Base-by-base conservation (phyloP, 2,329 filamentous ascomycete species). In the Cryphonectria naterciae region DNA sequence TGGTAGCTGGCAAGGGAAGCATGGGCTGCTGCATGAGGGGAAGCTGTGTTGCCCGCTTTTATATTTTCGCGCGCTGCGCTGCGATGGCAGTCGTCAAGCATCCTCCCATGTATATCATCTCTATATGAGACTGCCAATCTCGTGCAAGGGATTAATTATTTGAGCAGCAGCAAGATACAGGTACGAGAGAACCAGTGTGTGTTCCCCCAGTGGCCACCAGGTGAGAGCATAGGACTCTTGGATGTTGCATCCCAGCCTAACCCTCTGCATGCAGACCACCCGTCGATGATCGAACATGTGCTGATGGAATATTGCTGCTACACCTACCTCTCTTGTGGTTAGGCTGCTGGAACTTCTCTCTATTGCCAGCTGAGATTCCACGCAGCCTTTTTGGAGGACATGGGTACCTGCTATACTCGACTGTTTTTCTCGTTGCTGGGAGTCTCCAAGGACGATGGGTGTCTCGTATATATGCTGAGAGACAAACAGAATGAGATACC, bases 11-110 rank as follows among this genome's bases (percentile, higher is more conserved):
- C 46, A 49, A 11, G 46, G 46, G 22, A 49, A 49, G 7, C 46
- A 49, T 49, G 46, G 46, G 19, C 46, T 49, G 54, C 54, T 49
- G 54, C 54, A 35, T 32, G 54, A 58, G 54, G 54, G 52, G 28
- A 58, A 32, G 46, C 46, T 49, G 22, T 49, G 46, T 22, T 49
- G 46, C 46, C 46, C 46, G 46, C 46, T 49, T 49, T n/a, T 49
- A 17, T 19, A 19, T 17, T 46, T 19, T 19, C 1, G 17, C 32
- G 32, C 4, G 32, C 32, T 46, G 17, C 1, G 43, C 5, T 10
- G 46, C 46, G 46, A 22, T 49, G 46, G 1, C 22, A 4, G 43
- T 3, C 32, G 19, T n/a, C 19, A n/a, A 49, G 2, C 22, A 49
- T 49, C 22, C 43, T 49, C 22, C 22, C 6, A 19, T n/a, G 3